phyloP scores from a whole-genome alignment of 805 yeast genomes.

The Wickerhamomyces bovis region DNA sequence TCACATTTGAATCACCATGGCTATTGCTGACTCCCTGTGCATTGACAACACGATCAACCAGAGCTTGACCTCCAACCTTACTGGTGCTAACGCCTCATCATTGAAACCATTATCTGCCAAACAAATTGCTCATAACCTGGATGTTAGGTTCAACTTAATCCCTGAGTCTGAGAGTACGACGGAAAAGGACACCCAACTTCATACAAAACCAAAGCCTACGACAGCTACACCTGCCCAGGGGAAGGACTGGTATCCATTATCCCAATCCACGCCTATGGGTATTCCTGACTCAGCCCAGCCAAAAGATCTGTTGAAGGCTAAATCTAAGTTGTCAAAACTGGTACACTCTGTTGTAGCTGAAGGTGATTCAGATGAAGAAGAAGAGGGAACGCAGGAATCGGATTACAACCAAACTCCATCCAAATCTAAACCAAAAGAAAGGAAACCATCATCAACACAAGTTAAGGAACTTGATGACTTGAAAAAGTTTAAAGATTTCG shows the following conservation, averaged over 20 bases:
- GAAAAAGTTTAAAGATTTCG: constrained; percentile 12
- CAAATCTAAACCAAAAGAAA: constrained; percentile 9
- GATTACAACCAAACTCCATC: constrained; percentile 21
- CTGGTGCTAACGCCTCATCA: background rate
- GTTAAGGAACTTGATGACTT: constrained; percentile 15
- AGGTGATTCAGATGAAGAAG: constrained; percentile 3
- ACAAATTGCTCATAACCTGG: background rate
- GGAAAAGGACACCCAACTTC: background rate
- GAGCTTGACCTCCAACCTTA: background rate
- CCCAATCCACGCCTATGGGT: constrained; percentile 22
- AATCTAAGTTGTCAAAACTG: constrained; percentile 19
- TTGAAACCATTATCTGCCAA: background rate
- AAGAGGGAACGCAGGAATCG: constrained; percentile 6
- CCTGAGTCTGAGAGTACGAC: background rate
- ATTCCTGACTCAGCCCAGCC: constrained; percentile 15
- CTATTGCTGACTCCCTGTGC: constrained; percentile 4
- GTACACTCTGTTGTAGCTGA: constrained; percentile 10
- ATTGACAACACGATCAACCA: background rate
- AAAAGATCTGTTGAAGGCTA: constrained; percentile 20
- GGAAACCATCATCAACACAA: background rate
- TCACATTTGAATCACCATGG: background rate
- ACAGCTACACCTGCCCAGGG: constrained; percentile 10
- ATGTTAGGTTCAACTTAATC: background rate
- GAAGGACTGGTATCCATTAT: constrained; percentile 21
- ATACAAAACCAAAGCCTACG: background rate